Base-by-base conservation (phyloP, 129 eudicot species). In the Saposhnikovia divaricata region DNA sequence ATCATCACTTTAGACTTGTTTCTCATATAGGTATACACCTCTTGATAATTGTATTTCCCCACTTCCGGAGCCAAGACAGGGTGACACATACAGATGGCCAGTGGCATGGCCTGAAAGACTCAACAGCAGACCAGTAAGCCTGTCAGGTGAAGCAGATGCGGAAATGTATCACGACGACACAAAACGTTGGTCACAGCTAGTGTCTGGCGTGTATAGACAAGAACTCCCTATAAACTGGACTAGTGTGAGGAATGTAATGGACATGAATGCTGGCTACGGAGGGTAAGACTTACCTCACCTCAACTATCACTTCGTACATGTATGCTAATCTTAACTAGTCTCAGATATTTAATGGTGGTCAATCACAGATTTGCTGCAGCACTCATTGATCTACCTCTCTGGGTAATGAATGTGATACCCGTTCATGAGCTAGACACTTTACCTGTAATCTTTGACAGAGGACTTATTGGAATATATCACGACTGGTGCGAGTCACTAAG, bases 351-450 rank as follows among this genome's bases (percentile, higher is more conserved):
- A 7, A 16, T 38, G 40, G 21, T 31, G 40, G 72, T 63, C 42
- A 2, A 21, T 72, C 76, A 40, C 87, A 93, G 98, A 75, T 93
- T 93, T 79, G 97, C 97, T 83, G 96, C 96, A 76, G 96, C 97
- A 59, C 92, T 92, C 75, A 81, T 83, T 28, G 86, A 85, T 85
- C 83, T 38, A 85, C 97, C 96, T 16, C 44, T 95, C 39, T 95
- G 98, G 98, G 98, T 92, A 83, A 92, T 95, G 96, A 95, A 95
- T 45, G 90, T 92, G 16, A 87, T 95, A 34, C 98, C 98, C n/a
- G 75, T 90, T 77, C 81, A 88, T 45, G 96, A 82, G 59, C 90
- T 87, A 7, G 97, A 95, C 82, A 90, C 97, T 68, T 86, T 95
- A 78, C 78, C 92, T 46, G 80, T 85, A 19, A 92, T 95, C 78